A percentile compares a stretch with the other conserved stretches of the same genome.
phyloP scores from a whole-genome alignment of 768 basidiomycete genomes.

The Serpula lacrymans region DNA sequence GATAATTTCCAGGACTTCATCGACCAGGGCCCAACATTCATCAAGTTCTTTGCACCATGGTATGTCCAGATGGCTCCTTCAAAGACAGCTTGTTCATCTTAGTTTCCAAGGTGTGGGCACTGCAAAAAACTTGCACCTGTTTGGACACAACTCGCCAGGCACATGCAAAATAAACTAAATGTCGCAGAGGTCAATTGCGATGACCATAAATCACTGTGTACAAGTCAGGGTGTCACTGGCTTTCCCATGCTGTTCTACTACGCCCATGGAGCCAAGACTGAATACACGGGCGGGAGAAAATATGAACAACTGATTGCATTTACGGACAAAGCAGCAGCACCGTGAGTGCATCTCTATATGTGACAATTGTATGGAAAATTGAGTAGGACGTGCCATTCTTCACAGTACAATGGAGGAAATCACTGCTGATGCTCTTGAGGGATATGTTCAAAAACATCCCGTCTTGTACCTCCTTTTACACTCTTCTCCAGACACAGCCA shows the following conservation, averaged over 20 bases:
- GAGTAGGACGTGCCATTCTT: slow-evolving; percentile 2
- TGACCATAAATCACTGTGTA: slow-evolving; percentile 62
- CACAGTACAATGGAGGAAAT: slow-evolving; percentile 39
- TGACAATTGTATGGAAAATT: no score
- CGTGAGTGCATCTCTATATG: slow-evolving; percentile 43
- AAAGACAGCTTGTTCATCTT: not conserved
- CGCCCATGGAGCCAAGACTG: slow-evolving; percentile 54
- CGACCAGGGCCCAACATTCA: slow-evolving; percentile 49
- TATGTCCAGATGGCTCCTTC: slow-evolving; percentile 25
- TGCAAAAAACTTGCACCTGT: slow-evolving; percentile 90
- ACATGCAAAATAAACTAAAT: slow-evolving; percentile 67
- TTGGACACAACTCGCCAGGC: slow-evolving; percentile 72
- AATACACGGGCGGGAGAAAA: slow-evolving; percentile 73
- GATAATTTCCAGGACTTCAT: slow-evolving; percentile 39
- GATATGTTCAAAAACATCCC: slow-evolving; percentile 40
- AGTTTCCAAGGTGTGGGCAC: slow-evolving; percentile 76
- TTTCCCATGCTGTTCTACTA: slow-evolving; percentile 84
- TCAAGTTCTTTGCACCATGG: slow-evolving; percentile 94
- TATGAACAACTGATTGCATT: slow-evolving; percentile 71
- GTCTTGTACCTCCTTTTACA: slow-evolving; percentile 63
- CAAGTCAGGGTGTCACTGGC: slow-evolving; percentile 60
- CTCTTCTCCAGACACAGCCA: slow-evolving; percentile 24
- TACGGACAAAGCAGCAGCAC: slow-evolving; percentile 67
- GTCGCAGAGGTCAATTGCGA: slow-evolving; percentile 93
- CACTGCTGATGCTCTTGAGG: slow-evolving; percentile 40